These are phyloP conservation scores for Penicillium griseofulvum DNA, from an alignment of 2,329 filamentous ascomycete genomes.

Conservation along the genomic window DNA sequence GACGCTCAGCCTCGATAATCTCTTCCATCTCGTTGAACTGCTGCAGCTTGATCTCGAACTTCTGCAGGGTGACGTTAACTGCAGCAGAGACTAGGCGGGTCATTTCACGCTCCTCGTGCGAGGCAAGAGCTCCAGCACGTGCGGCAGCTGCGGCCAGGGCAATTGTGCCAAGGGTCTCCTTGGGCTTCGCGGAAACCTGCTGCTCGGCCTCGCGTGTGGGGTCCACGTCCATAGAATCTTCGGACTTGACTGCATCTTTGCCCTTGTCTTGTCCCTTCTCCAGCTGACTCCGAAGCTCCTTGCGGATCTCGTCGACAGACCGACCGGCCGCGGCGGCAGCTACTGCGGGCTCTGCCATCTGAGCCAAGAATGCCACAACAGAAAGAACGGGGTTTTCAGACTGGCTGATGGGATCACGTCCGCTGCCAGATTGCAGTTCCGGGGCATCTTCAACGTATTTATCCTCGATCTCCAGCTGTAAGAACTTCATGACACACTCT, in stretches of 20 bases:
- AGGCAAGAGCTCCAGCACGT: slow-evolving; percentile 81
- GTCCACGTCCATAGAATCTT: slow-evolving; percentile 61
- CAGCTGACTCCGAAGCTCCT: slow-evolving; percentile 73
- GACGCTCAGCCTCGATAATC: slow-evolving; percentile 83
- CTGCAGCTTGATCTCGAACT: slow-evolving; percentile 90
- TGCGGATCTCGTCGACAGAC: slow-evolving; percentile 81
- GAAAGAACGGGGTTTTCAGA: slow-evolving; percentile 96
- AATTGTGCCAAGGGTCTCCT: slow-evolving; percentile 62
- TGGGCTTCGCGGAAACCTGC: slow-evolving; percentile 39
- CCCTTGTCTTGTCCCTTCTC: slow-evolving; percentile 59
- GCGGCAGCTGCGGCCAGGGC: slow-evolving; percentile 84
- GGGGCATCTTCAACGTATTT: slow-evolving; percentile 85
- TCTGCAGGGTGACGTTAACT: slow-evolving; percentile 90
- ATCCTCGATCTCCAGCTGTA: slow-evolving; percentile 95
- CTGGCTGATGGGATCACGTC: slow-evolving; percentile 84
- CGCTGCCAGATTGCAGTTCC: slow-evolving; percentile 66
- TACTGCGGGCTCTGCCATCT: slow-evolving; percentile 83
- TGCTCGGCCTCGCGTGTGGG: slow-evolving; percentile 30
- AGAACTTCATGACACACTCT: slow-evolving; percentile 94
- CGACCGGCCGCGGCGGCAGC: slow-evolving; percentile 87
- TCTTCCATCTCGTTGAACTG: slow-evolving; percentile 97
- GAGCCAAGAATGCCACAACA: slow-evolving; percentile 89
- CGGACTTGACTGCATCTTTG: slow-evolving; percentile 51
- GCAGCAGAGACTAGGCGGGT: slow-evolving; percentile 87
- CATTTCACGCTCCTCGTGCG: slow-evolving; percentile 95